These are phyloP conservation scores for Arachis hypogaea DNA, from an alignment of 306 rosid species.

Conservation along the genomic window DNA sequence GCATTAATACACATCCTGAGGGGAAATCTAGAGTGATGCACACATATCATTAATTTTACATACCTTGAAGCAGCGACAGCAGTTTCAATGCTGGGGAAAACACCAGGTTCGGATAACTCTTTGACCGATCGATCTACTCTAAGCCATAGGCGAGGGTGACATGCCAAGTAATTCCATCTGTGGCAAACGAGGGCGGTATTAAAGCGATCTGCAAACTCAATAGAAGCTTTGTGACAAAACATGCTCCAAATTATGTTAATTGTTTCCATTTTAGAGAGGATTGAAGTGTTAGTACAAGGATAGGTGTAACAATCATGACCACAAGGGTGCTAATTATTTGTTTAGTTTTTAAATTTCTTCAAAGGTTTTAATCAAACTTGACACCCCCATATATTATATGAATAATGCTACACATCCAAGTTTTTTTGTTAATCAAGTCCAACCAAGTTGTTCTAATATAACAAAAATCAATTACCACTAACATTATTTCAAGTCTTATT, in stretches of 20 bases:
- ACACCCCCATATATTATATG: too few relatives aligned
- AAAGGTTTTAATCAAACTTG: not conserved
- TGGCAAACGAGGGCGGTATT: conserved; percentile 99
- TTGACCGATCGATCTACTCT: conserved; percentile 85
- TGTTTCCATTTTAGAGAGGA: conserved; percentile 9
- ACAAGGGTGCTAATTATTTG: not conserved
- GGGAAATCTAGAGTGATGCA: not conserved
- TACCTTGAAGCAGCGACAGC: conserved; percentile 92
- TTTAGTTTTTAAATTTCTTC: not conserved
- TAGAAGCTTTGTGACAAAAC: conserved; percentile 63
- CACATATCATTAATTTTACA: conserved; percentile 28
- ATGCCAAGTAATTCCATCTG: conserved; percentile 96
- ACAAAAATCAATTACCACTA: too few relatives aligned
- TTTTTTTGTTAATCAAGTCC: too few relatives aligned
- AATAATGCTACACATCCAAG: too few relatives aligned
- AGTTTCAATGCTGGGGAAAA: conserved; percentile 81
- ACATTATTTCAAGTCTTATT: too few relatives aligned
- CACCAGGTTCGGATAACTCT: conserved; percentile 70
- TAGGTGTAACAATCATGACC: not conserved
- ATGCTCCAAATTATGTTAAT: conserved; percentile 30
- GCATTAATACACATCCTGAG: conserved; percentile 1
- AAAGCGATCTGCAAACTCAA: conserved; percentile 99
- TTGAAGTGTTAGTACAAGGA: not conserved
- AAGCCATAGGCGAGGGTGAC: conserved; percentile 95
- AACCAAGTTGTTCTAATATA: too few relatives aligned